Evolutionary conservation across 1,139 yeast genomes (phyloP), one percentile per base, ranked within the genome.

Genomic region (Geotrichum phurueaensis): DNA sequence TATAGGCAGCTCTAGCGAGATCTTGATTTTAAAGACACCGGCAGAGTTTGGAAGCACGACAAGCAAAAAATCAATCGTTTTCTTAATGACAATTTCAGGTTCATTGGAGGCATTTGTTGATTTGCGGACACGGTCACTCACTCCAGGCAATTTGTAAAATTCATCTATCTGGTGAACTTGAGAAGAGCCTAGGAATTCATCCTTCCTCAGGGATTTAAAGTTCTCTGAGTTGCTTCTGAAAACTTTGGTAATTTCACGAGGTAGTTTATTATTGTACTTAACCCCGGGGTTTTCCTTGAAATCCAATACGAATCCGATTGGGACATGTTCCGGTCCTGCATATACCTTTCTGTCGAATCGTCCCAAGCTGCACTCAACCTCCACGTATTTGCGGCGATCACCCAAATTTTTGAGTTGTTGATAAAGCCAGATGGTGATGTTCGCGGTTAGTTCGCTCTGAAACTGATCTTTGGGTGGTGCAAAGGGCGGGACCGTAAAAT

Each of bases 331-430:
- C 47, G 47, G 18, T 10, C 18, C 47, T 39, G 18, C 20, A n/a
- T 39, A 7, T n/a, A 18, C 18, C 6, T 39, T 39, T 39, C n/a
- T 39, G n/a, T 22, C 36, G 25, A 50, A 18, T 23, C 27, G 20
- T 22, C 58, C 58, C 22, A 55, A 43, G n/a, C 58, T 27, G 20
- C 39, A 27, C 36, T 55, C 58, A 12, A 55, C 53, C 22, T 55
- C 58, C 20, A 50, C 53, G 18, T 55, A 25, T 6, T 50, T 15
- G 25, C 58, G 58, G 20, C 12, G 27, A 13, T 49, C 54, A 22
- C 54, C 47, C 18, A 55, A n/a, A 15, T 39, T 36, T 23, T 49
- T 49, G 27, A 55, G 33, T 23, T 55, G 49, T 36, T 55, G 51
- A 25, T 22, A 55, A 3, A 55, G 36, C 58, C 58, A 55, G 13